A percentile compares a stretch with the other conserved stretches of the same genome.
These are phyloP conservation scores for Trichoderma citrinoviride DNA, from an alignment of 2,329 filamentous ascomycete species.

Conservation along the genomic window DNA sequence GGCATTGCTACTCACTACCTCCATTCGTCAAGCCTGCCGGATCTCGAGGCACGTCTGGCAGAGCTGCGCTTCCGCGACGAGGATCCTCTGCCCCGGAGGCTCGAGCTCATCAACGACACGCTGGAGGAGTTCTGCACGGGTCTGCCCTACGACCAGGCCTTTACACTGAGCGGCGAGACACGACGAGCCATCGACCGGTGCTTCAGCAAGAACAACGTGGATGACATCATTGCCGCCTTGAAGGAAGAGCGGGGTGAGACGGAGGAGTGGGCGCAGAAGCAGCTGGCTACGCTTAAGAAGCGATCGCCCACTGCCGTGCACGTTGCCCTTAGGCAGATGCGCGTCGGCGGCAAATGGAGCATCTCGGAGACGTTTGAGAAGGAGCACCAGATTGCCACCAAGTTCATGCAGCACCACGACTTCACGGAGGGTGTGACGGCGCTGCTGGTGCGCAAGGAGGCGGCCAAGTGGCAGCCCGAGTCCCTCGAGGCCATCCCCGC, in stretches of 20 bases:
- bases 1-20: conserved; percentile 95
- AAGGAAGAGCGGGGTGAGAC: conserved; percentile 51
- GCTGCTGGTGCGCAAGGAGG: conserved; percentile 67
- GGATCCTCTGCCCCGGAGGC: conserved; percentile 59
- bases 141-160: conserved; percentile 71
- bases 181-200: conserved; percentile 82
- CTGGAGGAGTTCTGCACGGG: conserved; percentile 90
- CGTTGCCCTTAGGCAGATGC: conserved; percentile 82
- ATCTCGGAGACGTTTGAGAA: conserved; percentile 82
- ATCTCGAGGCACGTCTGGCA: conserved; percentile 78
- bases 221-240: conserved; percentile 69
- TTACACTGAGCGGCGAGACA: conserved; percentile 64
- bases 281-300: conserved; percentile 68
- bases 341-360: conserved; percentile 69
- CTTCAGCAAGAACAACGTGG: conserved; percentile 66
- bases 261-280: conserved; percentile 74
- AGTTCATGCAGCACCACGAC: conserved; percentile 89
- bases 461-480: conserved; percentile 73
- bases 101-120: conserved; percentile 75
- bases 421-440: conserved; percentile 90
- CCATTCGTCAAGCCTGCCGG: conserved; percentile 80
- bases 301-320: conserved; percentile 85
- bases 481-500: conserved; percentile 64
- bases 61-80: conserved; percentile 87
- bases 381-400: conserved; percentile 78